Evolutionary conservation across 2,329 filamentous ascomycete species (phyloP).

Genomic region (Didymella glomerata): DNA sequence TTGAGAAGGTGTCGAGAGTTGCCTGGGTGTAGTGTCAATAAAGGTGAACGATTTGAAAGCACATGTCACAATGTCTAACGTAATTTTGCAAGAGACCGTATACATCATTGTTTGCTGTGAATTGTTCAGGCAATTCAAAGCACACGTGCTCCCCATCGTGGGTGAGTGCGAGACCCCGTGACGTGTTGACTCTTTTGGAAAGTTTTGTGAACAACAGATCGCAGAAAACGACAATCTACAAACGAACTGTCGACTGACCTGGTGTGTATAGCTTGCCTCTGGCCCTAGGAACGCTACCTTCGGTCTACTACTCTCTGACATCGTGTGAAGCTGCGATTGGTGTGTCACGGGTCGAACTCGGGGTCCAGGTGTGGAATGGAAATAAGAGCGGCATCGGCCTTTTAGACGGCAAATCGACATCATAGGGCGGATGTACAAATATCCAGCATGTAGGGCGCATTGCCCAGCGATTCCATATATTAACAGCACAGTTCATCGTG

Average conservation of each 20-base stretch:
- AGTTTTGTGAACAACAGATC: not conserved
- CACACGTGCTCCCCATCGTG: not conserved
- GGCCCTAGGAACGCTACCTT: constrained; percentile 69
- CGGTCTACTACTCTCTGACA: constrained; percentile 28
- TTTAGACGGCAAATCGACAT: constrained; percentile 14
- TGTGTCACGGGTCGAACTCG: not conserved
- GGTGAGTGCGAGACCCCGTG: not conserved
- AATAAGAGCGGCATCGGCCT: constrained; percentile 25
- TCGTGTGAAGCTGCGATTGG: constrained; percentile 14
- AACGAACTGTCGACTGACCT: constrained; percentile 57
- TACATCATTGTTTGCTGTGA: too few species aligned
- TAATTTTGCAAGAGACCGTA: too few species aligned
- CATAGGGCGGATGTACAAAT: constrained; percentile 13
- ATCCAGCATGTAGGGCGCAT: constrained; percentile 12
- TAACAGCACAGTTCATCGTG: not conserved
- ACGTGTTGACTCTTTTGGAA: constrained; percentile 10
- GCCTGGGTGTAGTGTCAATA: constrained; percentile 54
- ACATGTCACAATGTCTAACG: not conserved
- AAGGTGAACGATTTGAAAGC: not conserved
- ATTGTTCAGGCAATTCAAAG: not conserved
- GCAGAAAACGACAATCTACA: not conserved
- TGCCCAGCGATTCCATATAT: not conserved
- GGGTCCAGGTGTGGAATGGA: constrained; percentile 14
- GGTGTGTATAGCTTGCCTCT: constrained; percentile 72
- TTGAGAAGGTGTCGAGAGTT: constrained; percentile 60